These are phyloP conservation scores for Rubus idaeus DNA, from an alignment of 306 rosid species.

Conservation along the genomic window DNA sequence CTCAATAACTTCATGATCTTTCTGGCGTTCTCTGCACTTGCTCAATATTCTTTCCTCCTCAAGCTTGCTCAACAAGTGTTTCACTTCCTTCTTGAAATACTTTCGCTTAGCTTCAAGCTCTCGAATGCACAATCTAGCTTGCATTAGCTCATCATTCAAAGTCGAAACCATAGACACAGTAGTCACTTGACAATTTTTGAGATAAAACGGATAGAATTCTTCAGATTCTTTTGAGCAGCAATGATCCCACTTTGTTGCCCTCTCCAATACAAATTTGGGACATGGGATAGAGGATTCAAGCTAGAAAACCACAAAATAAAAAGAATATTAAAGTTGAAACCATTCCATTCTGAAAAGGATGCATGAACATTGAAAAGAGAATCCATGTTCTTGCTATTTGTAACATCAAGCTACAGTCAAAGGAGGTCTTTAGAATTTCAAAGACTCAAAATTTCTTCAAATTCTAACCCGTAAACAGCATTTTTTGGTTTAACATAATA, in stretches of 20 bases:
- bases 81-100: slow-evolving; percentile 39
- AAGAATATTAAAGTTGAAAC: not conserved
- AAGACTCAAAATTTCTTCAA: not conserved
- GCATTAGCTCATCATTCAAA: slow-evolving; percentile 40
- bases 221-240: slow-evolving; percentile 21
- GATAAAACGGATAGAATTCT: slow-evolving; percentile 10
- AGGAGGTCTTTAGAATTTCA: not conserved
- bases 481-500: not conserved
- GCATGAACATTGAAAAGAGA: not conserved
- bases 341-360: not conserved
- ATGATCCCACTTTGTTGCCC: slow-evolving; percentile 34
- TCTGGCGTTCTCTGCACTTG: slow-evolving; percentile 25
- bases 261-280: slow-evolving; percentile 28
- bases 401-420: slow-evolving; percentile 31
- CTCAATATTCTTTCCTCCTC: slow-evolving; percentile 36
- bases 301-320: slow-evolving; percentile 21
- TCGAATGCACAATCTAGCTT: slow-evolving; percentile 25
- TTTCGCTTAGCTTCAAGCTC: slow-evolving; percentile 37
- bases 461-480: not conserved
- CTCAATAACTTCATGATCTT: slow-evolving; percentile 26
- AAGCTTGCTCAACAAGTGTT: slow-evolving; percentile 32
- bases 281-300: slow-evolving; percentile 23
- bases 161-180: slow-evolving; percentile 17
- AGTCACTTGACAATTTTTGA: slow-evolving; percentile 6
- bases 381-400: not conserved